Evolutionary conservation across 2,329 filamentous ascomycete species (phyloP).

Genomic region (Meredithiella fracta): DNA sequence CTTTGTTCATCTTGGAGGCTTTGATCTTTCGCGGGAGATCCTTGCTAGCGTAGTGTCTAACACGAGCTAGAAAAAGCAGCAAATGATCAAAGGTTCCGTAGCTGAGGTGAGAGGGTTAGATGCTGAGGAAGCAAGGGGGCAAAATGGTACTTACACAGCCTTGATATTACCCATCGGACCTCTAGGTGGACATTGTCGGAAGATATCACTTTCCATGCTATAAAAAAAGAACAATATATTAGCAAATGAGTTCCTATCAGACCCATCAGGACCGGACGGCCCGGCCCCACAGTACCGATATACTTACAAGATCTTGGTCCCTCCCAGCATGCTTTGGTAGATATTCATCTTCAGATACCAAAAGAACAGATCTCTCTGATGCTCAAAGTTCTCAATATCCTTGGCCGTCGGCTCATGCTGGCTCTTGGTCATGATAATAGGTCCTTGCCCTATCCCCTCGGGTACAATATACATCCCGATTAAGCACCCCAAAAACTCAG

Average conservation of each 20-base stretch:
- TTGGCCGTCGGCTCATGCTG: conserved; percentile 30
- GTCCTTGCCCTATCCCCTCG: conserved; percentile 23
- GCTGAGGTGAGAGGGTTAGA: conserved; percentile 24
- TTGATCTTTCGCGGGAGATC: conserved; percentile 67
- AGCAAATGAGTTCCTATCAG: not conserved
- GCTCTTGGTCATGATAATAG: conserved; percentile 23
- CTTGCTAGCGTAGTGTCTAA: conserved; percentile 60
- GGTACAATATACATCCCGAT: conserved; percentile 25
- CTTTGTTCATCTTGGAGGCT: conserved; percentile 26
- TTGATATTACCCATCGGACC: conserved; percentile 61
- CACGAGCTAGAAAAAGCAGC: conserved; percentile 61
- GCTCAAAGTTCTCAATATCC: conserved; percentile 67
- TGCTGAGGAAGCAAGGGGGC: not conserved
- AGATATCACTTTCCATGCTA: conserved; percentile 64
- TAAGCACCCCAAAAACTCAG: conserved; percentile 26
- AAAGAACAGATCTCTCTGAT: conserved; percentile 78
- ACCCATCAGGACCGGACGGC: not conserved
- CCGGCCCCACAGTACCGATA: not conserved
- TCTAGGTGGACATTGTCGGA: conserved; percentile 77
- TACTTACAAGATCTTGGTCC: conserved; percentile 68
- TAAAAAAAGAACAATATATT: not conserved
- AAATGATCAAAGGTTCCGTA: conserved; percentile 85
- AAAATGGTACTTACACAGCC: conserved; percentile 39
- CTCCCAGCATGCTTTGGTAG: conserved; percentile 78
- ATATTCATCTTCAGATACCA: conserved; percentile 92